Base-by-base conservation (phyloP, 2,329 filamentous ascomycete species). In the Cladosporium sp. region DNA sequence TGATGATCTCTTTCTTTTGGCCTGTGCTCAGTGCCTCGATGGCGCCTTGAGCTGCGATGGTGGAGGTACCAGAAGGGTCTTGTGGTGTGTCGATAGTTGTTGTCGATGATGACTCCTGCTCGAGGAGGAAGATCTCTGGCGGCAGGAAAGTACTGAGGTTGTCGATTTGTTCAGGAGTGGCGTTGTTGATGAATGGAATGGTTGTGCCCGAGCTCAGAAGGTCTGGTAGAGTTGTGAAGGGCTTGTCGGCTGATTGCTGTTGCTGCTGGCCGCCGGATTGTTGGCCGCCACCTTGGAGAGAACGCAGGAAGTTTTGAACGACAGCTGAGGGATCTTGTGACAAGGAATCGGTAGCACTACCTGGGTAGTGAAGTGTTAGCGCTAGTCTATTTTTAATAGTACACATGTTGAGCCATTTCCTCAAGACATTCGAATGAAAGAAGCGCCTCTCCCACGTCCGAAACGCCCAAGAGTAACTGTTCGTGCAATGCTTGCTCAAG, bases 241-340 rank as follows among this genome's bases (percentile, higher is more conserved):
- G 82, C 71, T 90, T 88, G 69, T 87, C 85, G 71, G 89, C 80
- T 59, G 57, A 21, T 41, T 59, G 57, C 59, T 80, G 77, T 71
- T 83, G 80, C 68, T 78, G 74, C 79, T 60, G 60, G 4, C 51
- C 49, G 75, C 70, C 36, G 64, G 75, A 67, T 59, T 64, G 38
- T 38, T 68, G 69, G 26, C 28, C 41, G 47, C 83, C 82, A 67
- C 87, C 86, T 74, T 89, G 87, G 69, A 98, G 83, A 4, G 94
- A 97, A 68, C 90, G 87, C 73, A 98, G 85, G 78, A 99, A 93
- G 79, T 94, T 93, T 75, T 92, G 91, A 71, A 98, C 92, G 68
- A 92, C 88, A 49, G 88, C 85, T 65, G 90, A 89, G 74, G 93
- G 89, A 80, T 96, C 90, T 71, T 74, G 78, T 67, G 85, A 81